A percentile compares a stretch with the other conserved stretches of the same genome.
Conservation (phyloP, 2,329 filamentous ascomycete genomes). For the Coniochaeta ligniaria region DNA sequence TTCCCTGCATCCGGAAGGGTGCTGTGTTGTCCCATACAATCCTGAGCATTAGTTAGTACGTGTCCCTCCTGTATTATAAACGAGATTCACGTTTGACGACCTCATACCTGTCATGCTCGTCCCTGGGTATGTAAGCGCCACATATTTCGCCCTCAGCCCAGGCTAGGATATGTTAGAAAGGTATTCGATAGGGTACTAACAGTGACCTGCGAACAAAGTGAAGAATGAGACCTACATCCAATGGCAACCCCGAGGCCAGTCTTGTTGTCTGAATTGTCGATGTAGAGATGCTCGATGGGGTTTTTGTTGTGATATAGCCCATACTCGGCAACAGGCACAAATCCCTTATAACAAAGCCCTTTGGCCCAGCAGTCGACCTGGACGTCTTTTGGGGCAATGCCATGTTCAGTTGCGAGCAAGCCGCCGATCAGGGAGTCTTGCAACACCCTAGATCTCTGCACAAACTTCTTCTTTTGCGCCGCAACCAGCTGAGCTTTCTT, state of each 20-base stretch:
- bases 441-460: conserved; percentile 26
- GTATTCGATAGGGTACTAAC: not conserved
- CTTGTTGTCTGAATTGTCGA: not conserved
- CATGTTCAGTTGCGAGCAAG: conserved; percentile 25
- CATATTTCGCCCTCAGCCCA: conserved; percentile 25
- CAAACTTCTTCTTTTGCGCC: conserved; percentile 1
- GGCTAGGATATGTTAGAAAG: conserved; percentile 15
- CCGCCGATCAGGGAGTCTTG: conserved; percentile 23
- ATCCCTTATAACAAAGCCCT: conserved; percentile 16
- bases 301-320: not conserved
- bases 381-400: conserved; percentile 20
- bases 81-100: not conserved
- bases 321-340: conserved; percentile 18
- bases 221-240: not conserved
- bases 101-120: conserved; percentile 32
- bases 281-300: not conserved
- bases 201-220: conserved; percentile 5
- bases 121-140: conserved; percentile 34
- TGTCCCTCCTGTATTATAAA: too few relatives aligned
- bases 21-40: conserved; percentile 3
- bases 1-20: not conserved
- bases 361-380: conserved; percentile 21
- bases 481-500: conserved; percentile 7
- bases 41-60: not conserved
- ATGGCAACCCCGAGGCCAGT: conserved; percentile 7